A percentile compares a stretch with the other conserved stretches of the same genome.
These are phyloP conservation scores for Steccherinum ochraceum DNA, from an alignment of 768 basidiomycete species.

Conservation along the genomic window DNA sequence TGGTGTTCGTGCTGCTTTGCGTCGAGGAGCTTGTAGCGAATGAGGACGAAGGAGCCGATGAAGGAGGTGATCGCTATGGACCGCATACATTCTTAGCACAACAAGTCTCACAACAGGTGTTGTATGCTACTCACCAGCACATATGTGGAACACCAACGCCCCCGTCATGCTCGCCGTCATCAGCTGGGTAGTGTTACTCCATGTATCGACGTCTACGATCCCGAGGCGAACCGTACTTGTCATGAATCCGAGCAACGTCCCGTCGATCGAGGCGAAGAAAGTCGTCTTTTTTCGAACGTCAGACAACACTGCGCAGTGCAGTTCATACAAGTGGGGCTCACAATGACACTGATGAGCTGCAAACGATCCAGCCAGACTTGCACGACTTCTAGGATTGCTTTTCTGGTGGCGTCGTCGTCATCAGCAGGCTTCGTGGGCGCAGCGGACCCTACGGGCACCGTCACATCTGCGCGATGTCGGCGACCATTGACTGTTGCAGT, in stretches of 20 bases:
- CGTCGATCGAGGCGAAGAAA: constrained; percentile 50
- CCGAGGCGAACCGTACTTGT: constrained; percentile 1
- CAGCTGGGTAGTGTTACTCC: constrained; percentile 3
- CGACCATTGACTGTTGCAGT: background rate
- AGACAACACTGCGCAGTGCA: background rate
- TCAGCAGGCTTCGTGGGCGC: constrained; percentile 8
- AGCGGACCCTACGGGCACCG: background rate
- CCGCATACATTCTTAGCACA: background rate
- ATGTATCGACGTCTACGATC: background rate
- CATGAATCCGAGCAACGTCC: constrained; percentile 7
- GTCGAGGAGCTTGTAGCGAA: constrained; percentile 13
- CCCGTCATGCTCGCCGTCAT: constrained; percentile 9
- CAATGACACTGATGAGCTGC: constrained; percentile 51
- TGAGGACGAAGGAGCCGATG: constrained; percentile 12
- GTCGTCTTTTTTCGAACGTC: constrained; percentile 35
- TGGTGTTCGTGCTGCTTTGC: constrained; percentile 3
- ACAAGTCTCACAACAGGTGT: background rate
- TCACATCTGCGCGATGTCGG: background rate
- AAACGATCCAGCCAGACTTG: constrained; percentile 54
- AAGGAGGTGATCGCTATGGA: constrained; percentile 11
- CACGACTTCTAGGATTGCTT: constrained; percentile 41
- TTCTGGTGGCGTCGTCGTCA: constrained; percentile 36
- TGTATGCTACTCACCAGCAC: constrained; percentile 6
- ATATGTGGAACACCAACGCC: constrained; percentile 11
- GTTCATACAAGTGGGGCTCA: constrained; percentile 22